Conservation (phyloP, 768 basidiomycete genomes). For the Rhodotorula sphaerocarpa region DNA sequence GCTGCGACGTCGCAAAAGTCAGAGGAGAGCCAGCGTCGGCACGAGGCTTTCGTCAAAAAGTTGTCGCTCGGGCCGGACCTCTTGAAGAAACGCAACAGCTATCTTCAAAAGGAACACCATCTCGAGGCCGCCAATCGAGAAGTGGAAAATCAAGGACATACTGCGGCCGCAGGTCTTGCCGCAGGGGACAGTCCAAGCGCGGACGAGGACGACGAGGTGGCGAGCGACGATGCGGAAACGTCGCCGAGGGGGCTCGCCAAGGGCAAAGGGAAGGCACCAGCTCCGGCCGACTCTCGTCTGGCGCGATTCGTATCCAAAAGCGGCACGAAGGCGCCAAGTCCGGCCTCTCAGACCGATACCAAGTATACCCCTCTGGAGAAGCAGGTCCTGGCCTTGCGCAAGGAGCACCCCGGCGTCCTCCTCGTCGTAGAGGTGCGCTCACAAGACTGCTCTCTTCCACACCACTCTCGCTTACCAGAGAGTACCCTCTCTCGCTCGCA, state of each 20-base stretch:
- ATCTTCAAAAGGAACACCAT: conserved; percentile 28
- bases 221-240: neutral
- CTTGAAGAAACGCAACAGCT: conserved; percentile 6
- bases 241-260: conserved; percentile 2
- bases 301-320: no score
- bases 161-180: neutral
- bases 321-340: conserved; percentile 2
- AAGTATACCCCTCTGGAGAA: conserved; percentile 67
- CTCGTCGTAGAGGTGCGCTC: conserved; percentile 59
- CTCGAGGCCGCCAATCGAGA: conserved; percentile 27
- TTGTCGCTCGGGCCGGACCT: neutral
- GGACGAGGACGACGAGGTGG: neutral
- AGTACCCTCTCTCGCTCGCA: neutral
- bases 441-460: no score
- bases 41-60: conserved; percentile 10
- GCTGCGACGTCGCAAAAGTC: no score
- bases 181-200: neutral
- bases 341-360: conserved; percentile 6
- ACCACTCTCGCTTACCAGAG: no score
- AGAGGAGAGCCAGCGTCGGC: neutral
- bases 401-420: conserved; percentile 44
- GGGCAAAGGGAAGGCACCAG: conserved; percentile 4
- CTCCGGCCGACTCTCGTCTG: no score
- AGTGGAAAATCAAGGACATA: conserved; percentile 33
- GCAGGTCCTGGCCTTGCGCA: conserved; percentile 47